Base-by-base conservation (phyloP, 177 flowering plant genomes). In the Vitis hybrid region DNA sequence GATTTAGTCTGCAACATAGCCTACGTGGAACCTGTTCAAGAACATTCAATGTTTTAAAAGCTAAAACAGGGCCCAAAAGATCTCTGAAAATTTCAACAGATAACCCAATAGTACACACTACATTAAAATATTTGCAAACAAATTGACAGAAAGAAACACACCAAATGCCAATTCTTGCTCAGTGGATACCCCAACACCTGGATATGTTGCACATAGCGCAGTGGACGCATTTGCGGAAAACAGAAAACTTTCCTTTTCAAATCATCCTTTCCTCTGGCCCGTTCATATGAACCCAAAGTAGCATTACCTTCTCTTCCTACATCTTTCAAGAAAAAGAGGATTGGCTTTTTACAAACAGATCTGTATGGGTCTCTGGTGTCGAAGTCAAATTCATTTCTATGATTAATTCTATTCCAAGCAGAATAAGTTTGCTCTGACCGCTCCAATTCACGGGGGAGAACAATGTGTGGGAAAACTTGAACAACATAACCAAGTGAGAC, bases 401-500 rank as follows among this genome's bases (percentile, higher is more conserved):
- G 66, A 58, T 64, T 75, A 19, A 86, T 56, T 68, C 69, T 70
- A 71, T 86, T 88, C 90, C 92, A 88, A 45, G 92, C 89, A 51
- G 85, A 77, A 77, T 70, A 88, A 7, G 90, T 88, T 59, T 65
- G 79, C 72, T 86, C 90, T 2, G 90, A 78, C 16, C 85, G 81
- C 51, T 86, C 92, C 70, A 88, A 74, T 18, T 83, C 86, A 18
- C 86, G 78, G 14, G 90, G 86, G 9, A 77, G 85, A 45, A 86
- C 81, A 73, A 86, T 77, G 68, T 68, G 70, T 1, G 93, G 93
- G 66, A 79, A 86, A 52, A 89, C 87, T 79, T 86, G 90, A 66
- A 86, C 81, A 14, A 81, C 87, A 75, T 86, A 89, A 71, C 93
- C 90, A 52, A 85, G 70, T 0, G 93, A 86, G 11, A 85, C 85